Evolutionary conservation across 176 grass and related monocot species (phyloP).

Genomic region (Oryza glumipatula): DNA sequence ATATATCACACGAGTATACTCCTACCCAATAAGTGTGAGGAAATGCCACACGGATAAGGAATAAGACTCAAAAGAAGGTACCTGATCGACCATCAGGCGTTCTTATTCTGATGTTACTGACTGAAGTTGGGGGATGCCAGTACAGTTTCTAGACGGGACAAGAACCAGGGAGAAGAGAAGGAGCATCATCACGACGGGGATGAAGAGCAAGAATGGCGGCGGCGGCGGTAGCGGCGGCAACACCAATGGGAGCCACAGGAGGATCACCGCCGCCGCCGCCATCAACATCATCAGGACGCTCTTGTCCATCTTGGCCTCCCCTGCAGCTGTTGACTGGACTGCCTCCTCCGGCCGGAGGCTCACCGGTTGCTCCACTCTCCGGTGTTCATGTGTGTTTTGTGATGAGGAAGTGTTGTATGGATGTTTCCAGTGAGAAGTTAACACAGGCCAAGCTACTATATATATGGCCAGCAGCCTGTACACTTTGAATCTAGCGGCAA

Average conservation of each 20-base stretch:
- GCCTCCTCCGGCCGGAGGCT: constrained; percentile 9
- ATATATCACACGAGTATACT: constrained; percentile 27
- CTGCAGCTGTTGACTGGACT: background rate
- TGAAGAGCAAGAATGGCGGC: constrained; percentile 55
- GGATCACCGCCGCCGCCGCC: constrained; percentile 16
- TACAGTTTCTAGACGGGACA: constrained; percentile 29
- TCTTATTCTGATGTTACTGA: constrained; percentile 27
- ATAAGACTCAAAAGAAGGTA: constrained; percentile 40
- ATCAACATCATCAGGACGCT: constrained; percentile 30
- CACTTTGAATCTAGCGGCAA: background rate
- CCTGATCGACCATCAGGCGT: background rate
- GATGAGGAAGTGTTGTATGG: constrained; percentile 26
- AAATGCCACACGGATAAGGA: constrained; percentile 24
- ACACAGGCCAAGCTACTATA: background rate
- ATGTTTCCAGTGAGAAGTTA: background rate
- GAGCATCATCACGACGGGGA: constrained; percentile 69
- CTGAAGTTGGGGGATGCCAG: constrained; percentile 36
- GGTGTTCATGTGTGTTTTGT: constrained; percentile 18
- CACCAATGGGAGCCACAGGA: constrained; percentile 70
- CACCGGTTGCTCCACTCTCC: background rate
- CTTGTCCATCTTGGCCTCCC: constrained; percentile 20
- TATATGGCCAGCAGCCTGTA: background rate
- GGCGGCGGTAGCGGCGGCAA: constrained; percentile 69
- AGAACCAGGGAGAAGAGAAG: constrained; percentile 61
- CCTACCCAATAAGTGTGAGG: constrained; percentile 37